phyloP scores from a whole-genome alignment of 192 early-diverging fungal species.

The Spizellomyces punctatus region DNA sequence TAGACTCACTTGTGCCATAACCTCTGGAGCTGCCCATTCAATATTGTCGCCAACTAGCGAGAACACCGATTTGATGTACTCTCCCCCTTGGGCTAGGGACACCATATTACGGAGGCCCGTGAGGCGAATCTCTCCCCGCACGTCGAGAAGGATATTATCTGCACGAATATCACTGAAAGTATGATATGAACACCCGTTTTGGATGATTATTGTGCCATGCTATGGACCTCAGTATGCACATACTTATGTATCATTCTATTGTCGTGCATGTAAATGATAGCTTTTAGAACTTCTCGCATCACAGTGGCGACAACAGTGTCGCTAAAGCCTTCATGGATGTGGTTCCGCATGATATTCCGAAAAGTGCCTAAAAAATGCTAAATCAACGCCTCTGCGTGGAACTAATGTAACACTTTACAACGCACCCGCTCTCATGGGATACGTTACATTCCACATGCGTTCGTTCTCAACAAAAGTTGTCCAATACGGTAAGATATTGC shows the following conservation, averaged over 20 bases:
- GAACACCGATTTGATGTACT: conserved; percentile 48
- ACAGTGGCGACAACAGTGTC: conserved; percentile 57
- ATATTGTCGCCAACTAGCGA: conserved; percentile 59
- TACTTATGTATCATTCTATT: conserved; percentile 66
- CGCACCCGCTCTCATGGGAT: conserved; percentile 48
- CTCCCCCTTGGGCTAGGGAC: conserved; percentile 42
- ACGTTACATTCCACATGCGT: conserved; percentile 60
- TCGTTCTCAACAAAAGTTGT: conserved; percentile 57
- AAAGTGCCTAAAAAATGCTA: conserved; percentile 40
- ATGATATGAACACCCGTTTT: background rate
- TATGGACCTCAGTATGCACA: background rate
- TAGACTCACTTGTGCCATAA: conserved; percentile 53
- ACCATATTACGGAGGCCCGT: conserved; percentile 58
- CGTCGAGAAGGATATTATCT: conserved; percentile 59
- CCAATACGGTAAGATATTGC: conserved; percentile 58
- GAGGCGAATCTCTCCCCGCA: conserved; percentile 52
- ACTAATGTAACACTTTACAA: background rate
- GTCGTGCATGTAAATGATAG: conserved; percentile 57
- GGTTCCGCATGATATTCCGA: conserved; percentile 48
- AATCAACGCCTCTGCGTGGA: background rate
- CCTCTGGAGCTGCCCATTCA: conserved; percentile 63
- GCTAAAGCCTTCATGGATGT: conserved; percentile 52
- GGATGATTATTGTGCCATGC: background rate
- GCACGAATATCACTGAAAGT: conserved; percentile 54
- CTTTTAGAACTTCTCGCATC: conserved; percentile 54